These are phyloP conservation scores for Xerocomellus chrysenteron DNA, from an alignment of 768 basidiomycete genomes.

Conservation along the genomic window DNA sequence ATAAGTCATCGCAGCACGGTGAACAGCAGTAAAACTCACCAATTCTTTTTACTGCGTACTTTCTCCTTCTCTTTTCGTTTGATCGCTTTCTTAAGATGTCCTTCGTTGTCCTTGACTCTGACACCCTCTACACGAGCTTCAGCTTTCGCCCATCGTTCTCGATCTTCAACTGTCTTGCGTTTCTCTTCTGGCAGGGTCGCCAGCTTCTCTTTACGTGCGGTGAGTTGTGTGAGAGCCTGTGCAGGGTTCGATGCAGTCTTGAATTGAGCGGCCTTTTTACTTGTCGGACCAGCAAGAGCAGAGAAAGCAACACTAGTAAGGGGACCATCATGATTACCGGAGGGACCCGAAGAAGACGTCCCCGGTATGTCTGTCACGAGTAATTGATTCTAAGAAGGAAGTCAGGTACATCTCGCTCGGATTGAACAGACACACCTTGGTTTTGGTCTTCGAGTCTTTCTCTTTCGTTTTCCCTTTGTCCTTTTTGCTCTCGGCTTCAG, in stretches of 20 bases:
- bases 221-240: slow-evolving; percentile 81
- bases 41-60: slow-evolving; percentile 75
- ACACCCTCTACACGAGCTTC: slow-evolving; percentile 84
- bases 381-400: slow-evolving; percentile 54
- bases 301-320: slow-evolving; percentile 74
- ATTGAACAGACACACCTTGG: slow-evolving; percentile 47
- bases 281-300: slow-evolving; percentile 49
- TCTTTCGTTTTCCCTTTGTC: slow-evolving; percentile 50
- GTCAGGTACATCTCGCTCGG: not conserved
- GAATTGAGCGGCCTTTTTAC: slow-evolving; percentile 50
- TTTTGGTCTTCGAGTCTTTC: slow-evolving; percentile 44
- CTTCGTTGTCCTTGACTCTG: slow-evolving; percentile 88
- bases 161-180: slow-evolving; percentile 74
- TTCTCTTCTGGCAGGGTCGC: slow-evolving; percentile 79
- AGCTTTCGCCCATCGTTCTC: slow-evolving; percentile 89
- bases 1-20: not conserved
- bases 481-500: slow-evolving; percentile 57
- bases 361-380: slow-evolving; percentile 57
- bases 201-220: slow-evolving; percentile 74
- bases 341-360: slow-evolving; percentile 16
- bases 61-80: slow-evolving; percentile 94
- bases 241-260: slow-evolving; percentile 78
- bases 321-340: slow-evolving; percentile 38
- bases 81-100: slow-evolving; percentile 83
- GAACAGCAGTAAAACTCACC: slow-evolving; percentile 49